Evolutionary conservation across 345 rosid species (phyloP), one percentile per base, ranked within the genome.

Genomic region (Alliaria petiolata): DNA sequence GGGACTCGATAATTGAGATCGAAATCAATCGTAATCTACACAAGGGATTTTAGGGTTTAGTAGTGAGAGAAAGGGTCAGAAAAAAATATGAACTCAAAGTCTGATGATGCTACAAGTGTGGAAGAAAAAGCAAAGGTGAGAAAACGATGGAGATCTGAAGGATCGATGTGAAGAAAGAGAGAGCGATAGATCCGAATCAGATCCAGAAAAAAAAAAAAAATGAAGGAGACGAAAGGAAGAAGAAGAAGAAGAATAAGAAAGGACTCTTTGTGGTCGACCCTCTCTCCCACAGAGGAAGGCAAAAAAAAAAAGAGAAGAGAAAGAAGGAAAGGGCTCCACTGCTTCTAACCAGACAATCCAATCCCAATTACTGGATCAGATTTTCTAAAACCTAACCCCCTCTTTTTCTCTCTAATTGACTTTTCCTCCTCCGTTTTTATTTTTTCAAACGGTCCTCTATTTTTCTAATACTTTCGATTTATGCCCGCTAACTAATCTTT

Each of bases 271-370:
- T 49, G 26, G 76, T 35, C 66, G 72, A 65, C 19, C 71, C 44
- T 73, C 65, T 72, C 40, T 40, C 31, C 13, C 4, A 71, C 3
- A 71, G 62, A 61, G 35, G 53, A 71, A 54, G 65, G 47, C 52
- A 15, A 55, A 46, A 35, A 55, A 12, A 8, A 59, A 53, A 12
- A 26, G 31, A 28, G 11, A 9, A 25, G 16, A 3, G 56, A 26
- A 5, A 3, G 25, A 20, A 4, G 61, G 7, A 55, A 72, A 64
- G 78, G 72, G 78, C 78, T 74, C 78, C 78, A 74, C 67, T 66
- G 72, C 78, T 74, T 66, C 30, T 74, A 66, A 74, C 72, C 78
- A 74, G 72, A 74, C 78, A 66, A 74, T 66, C 72, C 72, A 66
- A 65, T 74, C 78, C 26, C 65, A 49, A 39, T 65, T 59, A 57